Base-by-base conservation (phyloP, 2,329 filamentous ascomycete species). In the Hymenoscyphus fructigenus region DNA sequence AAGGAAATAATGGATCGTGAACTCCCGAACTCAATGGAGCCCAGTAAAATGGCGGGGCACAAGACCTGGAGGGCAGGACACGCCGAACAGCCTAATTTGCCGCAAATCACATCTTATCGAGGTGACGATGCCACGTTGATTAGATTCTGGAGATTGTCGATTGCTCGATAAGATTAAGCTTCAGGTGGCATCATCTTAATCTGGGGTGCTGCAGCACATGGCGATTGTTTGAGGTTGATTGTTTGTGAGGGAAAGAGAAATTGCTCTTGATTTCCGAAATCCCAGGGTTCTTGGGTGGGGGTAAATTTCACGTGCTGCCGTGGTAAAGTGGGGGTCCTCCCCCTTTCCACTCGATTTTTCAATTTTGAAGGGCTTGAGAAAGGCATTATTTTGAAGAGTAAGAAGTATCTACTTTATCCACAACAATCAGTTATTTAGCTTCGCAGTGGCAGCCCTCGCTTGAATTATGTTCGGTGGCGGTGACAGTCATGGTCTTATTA, bases 31-130 rank as follows among this genome's bases (percentile, higher is more conserved):
- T 23, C 32, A 57, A 57, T 17, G n/a, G 28, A 32, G 7, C 20
- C 20, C 26, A 23, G 28, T 15, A 56, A 56, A 26, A 57, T 34
- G 32, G 28, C 26, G 55, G 26, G 17, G 28, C 32, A 32, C 32
- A 50, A 58, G 60, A 56, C 59, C 15, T 15, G 23, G n/a, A 47
- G 20, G 17, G 28, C 50, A 28, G 29, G 41, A 17, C 36, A 20
- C 17, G 29, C 56, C 38, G 28, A 53, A 50, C 61, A 63, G 61
- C 23, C 61, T 63, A 63, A 63, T 63, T 34, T 59, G 59, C 61
- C 57, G 38, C 61, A 38, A 63, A 63, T 63, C 36, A 58, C 38
- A 44, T 34, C 23, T 63, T 41, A 63, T 63, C 17, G 36, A 41
- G 17, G 55, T 15, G 61, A 63, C 58, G 55, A 63, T 50, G 56